These are phyloP conservation scores for Scenedesmus sp. DNA, from an alignment of 163 green algal genomes.

Conservation along the genomic window DNA sequence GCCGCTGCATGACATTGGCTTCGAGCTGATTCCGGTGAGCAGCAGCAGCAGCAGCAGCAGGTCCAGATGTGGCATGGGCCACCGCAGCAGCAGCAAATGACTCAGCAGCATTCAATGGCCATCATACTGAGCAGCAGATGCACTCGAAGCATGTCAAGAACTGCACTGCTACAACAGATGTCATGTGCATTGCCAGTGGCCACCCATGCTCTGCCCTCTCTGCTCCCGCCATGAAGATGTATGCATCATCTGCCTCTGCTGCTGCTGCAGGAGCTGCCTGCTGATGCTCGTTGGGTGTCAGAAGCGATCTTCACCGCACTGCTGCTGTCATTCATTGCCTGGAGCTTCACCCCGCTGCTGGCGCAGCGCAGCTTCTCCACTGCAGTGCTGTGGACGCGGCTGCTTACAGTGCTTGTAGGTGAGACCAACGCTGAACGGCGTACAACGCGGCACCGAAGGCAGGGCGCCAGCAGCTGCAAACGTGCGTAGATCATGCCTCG, in stretches of 20 bases:
- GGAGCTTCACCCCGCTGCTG: slow-evolving; percentile 92
- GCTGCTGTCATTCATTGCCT: slow-evolving; percentile 87
- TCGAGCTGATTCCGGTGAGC: slow-evolving; percentile 83
- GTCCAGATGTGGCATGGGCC: neutral
- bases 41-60: neutral
- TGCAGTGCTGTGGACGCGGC: slow-evolving; percentile 83
- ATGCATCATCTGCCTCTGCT: neutral
- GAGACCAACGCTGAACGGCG: neutral
- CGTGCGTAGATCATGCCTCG: neutral
- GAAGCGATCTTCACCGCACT: slow-evolving; percentile 87
- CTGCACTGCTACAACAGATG: no score
- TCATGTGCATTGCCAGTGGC: no score
- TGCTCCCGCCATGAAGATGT: neutral
- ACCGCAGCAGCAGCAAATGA: neutral
- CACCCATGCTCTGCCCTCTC: neutral
- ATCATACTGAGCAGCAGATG: no score
- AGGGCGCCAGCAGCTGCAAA: neutral
- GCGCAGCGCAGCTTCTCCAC: slow-evolving; percentile 90
- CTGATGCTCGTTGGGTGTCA: slow-evolving; percentile 84
- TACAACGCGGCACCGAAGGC: neutral
- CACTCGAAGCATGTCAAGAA: no score
- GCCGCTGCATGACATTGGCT: slow-evolving; percentile 88
- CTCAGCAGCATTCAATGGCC: neutral
- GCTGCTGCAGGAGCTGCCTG: slow-evolving; percentile 79
- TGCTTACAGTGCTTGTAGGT: slow-evolving; percentile 88